phyloP scores from a whole-genome alignment of 345 rosid genomes.

The Moricandia arvensis region DNA sequence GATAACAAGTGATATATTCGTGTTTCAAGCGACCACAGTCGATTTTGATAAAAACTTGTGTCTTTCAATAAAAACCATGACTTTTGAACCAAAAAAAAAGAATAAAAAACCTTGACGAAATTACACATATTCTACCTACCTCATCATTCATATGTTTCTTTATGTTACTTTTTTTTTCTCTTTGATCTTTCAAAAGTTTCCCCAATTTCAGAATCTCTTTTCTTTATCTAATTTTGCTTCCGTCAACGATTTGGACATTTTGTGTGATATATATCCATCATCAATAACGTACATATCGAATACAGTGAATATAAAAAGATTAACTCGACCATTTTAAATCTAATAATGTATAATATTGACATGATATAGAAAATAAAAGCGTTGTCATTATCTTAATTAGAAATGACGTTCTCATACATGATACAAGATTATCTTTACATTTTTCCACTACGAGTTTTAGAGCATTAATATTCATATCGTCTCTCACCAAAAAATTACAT shows the following conservation, averaged over 20 bases:
- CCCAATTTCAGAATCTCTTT: neutral
- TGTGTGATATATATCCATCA: neutral
- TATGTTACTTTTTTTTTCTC: neutral
- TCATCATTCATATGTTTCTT: too few species aligned
- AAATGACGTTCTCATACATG: neutral
- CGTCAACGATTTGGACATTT: constrained; percentile 5
- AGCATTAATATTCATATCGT: too few species aligned
- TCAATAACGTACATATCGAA: constrained; percentile 5
- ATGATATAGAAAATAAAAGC: neutral
- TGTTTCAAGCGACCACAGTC: constrained; percentile 6
- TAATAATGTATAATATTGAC: neutral
- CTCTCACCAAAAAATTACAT: too few species aligned
- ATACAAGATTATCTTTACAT: neutral
- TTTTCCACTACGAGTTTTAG: too few species aligned
- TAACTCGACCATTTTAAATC: neutral
- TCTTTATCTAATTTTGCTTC: neutral
- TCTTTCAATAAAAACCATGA: neutral
- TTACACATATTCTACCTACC: too few species aligned
- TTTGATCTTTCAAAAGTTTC: neutral
- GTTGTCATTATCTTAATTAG: neutral
- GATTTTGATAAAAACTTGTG: neutral
- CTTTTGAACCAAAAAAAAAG: too few species aligned
- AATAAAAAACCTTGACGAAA: too few species aligned
- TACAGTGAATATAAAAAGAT: constrained; percentile 4
- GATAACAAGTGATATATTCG: neutral